Evolutionary conservation across 208 protist species (phyloP), one percentile per base, ranked within the genome.

Genomic region (Trypanosoma grayi): DNA sequence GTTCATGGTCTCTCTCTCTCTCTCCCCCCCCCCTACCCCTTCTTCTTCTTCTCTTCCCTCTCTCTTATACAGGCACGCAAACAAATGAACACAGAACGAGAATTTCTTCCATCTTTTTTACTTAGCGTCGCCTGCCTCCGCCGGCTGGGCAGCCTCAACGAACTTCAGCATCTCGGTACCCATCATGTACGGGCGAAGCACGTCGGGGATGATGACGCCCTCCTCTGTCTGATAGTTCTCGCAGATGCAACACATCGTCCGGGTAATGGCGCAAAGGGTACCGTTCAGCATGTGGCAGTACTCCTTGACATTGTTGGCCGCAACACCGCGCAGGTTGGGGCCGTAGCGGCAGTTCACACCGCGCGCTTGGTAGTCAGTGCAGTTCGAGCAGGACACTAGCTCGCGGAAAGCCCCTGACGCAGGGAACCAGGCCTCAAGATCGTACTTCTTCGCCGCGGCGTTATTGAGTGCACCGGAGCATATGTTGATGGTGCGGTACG

Each of bases 281-380:
- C 95, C 89, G 86, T 99, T 99, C 46, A 99, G 90, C 98, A 99
- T 99, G 89, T 99, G 99, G 48, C 98, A 97, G 78, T 99, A 99
- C 71, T 98, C 87, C 81, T 99, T 99, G 28, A 81, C 81, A 46
- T 71, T 79, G 60, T 81, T 86, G 7, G 77, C 78, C 30, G 75
- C 54, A 41, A 75, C 64, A 40, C 86, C 90, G 48, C 79, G 75
- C n/a, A 78, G 58, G 67, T 93, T 94, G 13, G 89, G 84, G 18
- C 92, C 89, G 60, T 76, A 95, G 46, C 92, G 86, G 80, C 87
- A 95, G 75, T 95, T 93, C 10, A 95, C 83, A 28, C 79, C 71
- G 60, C 98, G 90, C 1, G 95, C 80, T 82, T 99, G 98, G 84
- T 99, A 99, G 83, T 99, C 99, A 7, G 97, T 99, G 85, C 99